Percentiles rank a stretch among this genome's conserved stretches.
phyloP scores from a whole-genome alignment of 805 yeast genomes.

The Dipodascus albidus region DNA sequence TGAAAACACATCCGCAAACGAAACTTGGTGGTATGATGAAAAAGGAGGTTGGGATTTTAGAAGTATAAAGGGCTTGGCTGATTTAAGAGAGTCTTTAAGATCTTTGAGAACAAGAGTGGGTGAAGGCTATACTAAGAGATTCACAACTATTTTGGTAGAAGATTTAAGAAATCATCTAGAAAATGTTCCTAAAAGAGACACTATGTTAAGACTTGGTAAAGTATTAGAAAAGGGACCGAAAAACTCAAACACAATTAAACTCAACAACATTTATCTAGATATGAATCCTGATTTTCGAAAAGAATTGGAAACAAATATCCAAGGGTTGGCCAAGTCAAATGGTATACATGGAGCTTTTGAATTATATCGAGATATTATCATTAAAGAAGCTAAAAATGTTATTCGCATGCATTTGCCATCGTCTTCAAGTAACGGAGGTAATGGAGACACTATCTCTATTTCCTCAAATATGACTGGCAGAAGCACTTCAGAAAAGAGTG shows the following conservation, averaged over 20 bases:
- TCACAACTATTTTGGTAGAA: slow-evolving; percentile 41
- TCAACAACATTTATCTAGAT: slow-evolving; percentile 29
- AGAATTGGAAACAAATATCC: slow-evolving; percentile 36
- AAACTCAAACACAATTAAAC: slow-evolving; percentile 3
- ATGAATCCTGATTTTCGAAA: slow-evolving; percentile 32
- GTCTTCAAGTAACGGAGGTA: neutral
- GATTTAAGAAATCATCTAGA: slow-evolving; percentile 55
- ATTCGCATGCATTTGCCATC: slow-evolving; percentile 55
- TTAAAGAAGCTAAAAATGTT: slow-evolving; percentile 59
- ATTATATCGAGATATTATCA: slow-evolving; percentile 55
- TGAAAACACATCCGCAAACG: slow-evolving; percentile 18
- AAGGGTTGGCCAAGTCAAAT: slow-evolving; percentile 50
- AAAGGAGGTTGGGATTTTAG: slow-evolving; percentile 26
- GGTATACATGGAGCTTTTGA: slow-evolving; percentile 50
- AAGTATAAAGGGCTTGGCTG: slow-evolving; percentile 37
- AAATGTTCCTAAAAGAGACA: slow-evolving; percentile 34
- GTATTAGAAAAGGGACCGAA: slow-evolving; percentile 14
- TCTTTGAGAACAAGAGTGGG: slow-evolving; percentile 56
- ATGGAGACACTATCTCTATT: slow-evolving; percentile 20
- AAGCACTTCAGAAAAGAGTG: slow-evolving; percentile 25
- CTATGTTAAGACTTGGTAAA: slow-evolving; percentile 37
- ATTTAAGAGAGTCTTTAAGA: slow-evolving; percentile 41
- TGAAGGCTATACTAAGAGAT: slow-evolving; percentile 47
- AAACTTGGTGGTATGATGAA: slow-evolving; percentile 8
- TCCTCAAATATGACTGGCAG: slow-evolving; percentile 17